Evolutionary conservation across 352 stramenopile species (phyloP).

Genomic region (Pythium aristosporum): DNA sequence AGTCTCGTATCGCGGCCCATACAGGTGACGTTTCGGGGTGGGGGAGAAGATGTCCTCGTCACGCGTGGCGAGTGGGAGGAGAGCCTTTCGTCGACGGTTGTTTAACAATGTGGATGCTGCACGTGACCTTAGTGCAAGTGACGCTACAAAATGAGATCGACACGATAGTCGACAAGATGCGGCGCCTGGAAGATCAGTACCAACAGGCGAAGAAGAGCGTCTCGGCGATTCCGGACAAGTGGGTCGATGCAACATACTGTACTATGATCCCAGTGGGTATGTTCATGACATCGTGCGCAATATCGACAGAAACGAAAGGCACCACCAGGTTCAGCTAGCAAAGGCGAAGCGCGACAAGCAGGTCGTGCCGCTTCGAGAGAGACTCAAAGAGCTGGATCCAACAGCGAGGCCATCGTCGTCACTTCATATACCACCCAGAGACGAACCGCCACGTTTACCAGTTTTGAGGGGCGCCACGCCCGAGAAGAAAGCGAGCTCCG

Average conservation of each 20-base stretch:
- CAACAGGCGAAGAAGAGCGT: conserved; percentile 50
- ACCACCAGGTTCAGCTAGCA: conserved; percentile 43
- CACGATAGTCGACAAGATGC: conserved; percentile 36
- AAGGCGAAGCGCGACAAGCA: conserved; percentile 35
- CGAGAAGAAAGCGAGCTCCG: conserved; percentile 7
- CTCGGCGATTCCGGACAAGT: conserved; percentile 54
- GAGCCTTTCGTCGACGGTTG: not conserved
- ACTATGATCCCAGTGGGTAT: not conserved
- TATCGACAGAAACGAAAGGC: conserved; percentile 37
- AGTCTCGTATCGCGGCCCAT: conserved; percentile 31
- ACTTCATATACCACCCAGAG: conserved; percentile 2
- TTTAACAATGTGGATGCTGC: conserved; percentile 1
- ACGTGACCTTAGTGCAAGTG: conserved; percentile 30
- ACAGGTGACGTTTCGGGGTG: conserved; percentile 29
- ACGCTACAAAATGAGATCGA: conserved; percentile 37
- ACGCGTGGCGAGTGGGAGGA: not conserved
- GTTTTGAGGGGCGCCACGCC: not conserved
- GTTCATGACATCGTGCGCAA: not conserved
- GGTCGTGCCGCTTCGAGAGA: conserved; percentile 26
- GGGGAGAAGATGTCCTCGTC: not conserved
- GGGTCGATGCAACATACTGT: conserved; percentile 2
- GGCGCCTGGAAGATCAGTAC: conserved; percentile 35
- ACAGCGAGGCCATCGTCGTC: conserved; percentile 9
- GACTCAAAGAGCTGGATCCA: conserved; percentile 33
- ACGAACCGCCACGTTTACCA: conserved; percentile 18